Evolutionary conservation across 257 asterid genomes (phyloP).

Genomic region (Nicotiana knightiana): DNA sequence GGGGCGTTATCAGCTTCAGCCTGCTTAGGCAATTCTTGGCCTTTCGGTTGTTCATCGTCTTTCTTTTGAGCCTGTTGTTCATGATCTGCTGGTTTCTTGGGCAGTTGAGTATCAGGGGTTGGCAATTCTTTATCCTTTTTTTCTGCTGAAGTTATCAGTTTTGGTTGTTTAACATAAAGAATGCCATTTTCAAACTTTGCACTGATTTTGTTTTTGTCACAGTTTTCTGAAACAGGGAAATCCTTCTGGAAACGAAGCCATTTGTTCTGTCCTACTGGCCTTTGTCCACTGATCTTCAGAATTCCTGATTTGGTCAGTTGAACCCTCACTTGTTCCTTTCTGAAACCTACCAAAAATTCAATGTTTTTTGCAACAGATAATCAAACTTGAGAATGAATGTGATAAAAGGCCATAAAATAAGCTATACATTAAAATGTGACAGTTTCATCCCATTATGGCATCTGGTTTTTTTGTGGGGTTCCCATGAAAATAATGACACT

Average conservation of each 20-base stretch:
- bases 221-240: slow-evolving; percentile 36
- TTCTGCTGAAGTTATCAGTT: slow-evolving; percentile 30
- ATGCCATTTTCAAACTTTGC: slow-evolving; percentile 62
- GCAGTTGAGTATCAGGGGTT: slow-evolving; percentile 3
- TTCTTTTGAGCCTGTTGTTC: not conserved
- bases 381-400: not conserved
- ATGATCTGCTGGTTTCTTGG: not conserved
- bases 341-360: slow-evolving; percentile 39
- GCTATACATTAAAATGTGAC: not conserved
- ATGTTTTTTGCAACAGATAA: not conserved
- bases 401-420: not conserved
- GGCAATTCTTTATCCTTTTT: slow-evolving; percentile 20
- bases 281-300: slow-evolving; percentile 53
- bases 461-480: not conserved
- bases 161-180: slow-evolving; percentile 48
- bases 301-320: slow-evolving; percentile 33
- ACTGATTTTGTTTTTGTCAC: slow-evolving; percentile 42
- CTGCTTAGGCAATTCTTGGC: slow-evolving; percentile 10
- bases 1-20: not conserved
- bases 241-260: slow-evolving; percentile 46
- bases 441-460: not conserved
- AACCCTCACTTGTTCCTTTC: slow-evolving; percentile 51
- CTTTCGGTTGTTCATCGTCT: not conserved
- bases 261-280: slow-evolving; percentile 23
- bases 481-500: not conserved